Percentiles rank a stretch among this genome's conserved stretches.
Evolutionary conservation across 2,329 filamentous ascomycete genomes (phyloP).

Genomic region (Aspergillus arachidicola): DNA sequence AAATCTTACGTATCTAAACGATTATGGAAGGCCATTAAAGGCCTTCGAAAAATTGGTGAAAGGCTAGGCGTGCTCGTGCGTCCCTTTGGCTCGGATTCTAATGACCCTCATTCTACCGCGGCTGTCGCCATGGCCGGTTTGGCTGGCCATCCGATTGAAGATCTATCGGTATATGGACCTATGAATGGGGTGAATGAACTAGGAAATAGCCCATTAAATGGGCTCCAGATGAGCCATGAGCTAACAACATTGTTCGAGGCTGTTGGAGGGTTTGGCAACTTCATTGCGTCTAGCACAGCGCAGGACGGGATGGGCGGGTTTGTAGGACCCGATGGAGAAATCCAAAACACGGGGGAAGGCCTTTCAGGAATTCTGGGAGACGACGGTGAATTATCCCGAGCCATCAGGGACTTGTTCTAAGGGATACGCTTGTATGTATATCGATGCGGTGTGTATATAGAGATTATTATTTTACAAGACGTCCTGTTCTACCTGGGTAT

Average conservation of each 20-base stretch:
- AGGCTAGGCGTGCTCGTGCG: slow-evolving; percentile 58
- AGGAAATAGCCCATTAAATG: slow-evolving; percentile 59
- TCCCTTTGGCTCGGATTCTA: slow-evolving; percentile 41
- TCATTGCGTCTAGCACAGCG: slow-evolving; percentile 35
- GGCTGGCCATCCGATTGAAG: slow-evolving; percentile 63
- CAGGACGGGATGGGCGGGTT: slow-evolving; percentile 44
- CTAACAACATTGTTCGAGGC: slow-evolving; percentile 66
- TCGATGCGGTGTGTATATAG: neutral
- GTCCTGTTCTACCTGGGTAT: neutral
- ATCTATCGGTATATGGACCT: slow-evolving; percentile 53
- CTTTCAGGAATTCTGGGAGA: slow-evolving; percentile 52
- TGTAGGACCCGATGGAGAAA: slow-evolving; percentile 39
- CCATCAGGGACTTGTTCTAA: slow-evolving; percentile 63
- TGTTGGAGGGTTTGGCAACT: slow-evolving; percentile 56
- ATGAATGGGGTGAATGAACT: slow-evolving; percentile 43
- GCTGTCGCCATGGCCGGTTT: slow-evolving; percentile 68
- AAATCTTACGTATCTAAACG: slow-evolving; percentile 64
- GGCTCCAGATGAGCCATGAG: slow-evolving; percentile 62
- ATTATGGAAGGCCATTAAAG: slow-evolving; percentile 65
- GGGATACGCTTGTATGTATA: neutral
- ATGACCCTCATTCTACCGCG: slow-evolving; percentile 62
- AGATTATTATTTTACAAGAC: neutral
- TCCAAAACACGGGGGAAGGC: slow-evolving; percentile 47
- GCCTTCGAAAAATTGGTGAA: slow-evolving; percentile 64
- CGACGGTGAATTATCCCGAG: slow-evolving; percentile 62